Evolutionary conservation across 2,329 filamentous ascomycete species (phyloP).

Genomic region (Geoglossum cookeanum): DNA sequence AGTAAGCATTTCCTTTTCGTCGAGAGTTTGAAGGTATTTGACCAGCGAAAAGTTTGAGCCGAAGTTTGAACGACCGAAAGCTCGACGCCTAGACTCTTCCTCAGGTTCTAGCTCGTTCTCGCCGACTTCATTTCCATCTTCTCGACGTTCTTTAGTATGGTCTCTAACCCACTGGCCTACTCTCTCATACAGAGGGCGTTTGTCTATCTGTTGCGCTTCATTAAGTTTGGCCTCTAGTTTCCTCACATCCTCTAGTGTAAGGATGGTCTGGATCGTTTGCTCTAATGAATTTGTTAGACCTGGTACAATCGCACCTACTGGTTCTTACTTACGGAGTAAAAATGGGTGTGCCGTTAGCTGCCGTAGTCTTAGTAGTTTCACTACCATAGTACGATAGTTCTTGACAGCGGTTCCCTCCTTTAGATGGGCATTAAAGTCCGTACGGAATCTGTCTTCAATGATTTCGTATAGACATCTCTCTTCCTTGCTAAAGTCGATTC

Average conservation of each 20-base stretch:
- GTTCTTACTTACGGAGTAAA: not conserved
- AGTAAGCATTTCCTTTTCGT: conserved; percentile 4
- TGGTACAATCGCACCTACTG: not conserved
- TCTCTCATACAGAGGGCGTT: not conserved
- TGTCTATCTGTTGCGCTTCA: not conserved
- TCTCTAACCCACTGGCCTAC: conserved; percentile 1
- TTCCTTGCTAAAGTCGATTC: conserved; percentile 2
- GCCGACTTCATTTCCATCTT: not conserved
- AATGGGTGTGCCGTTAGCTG: not conserved
- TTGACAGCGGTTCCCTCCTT: not conserved
- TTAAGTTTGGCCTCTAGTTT: not conserved
- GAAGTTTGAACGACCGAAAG: not conserved
- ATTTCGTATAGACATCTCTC: conserved; percentile 4
- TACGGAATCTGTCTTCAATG: conserved; percentile 2
- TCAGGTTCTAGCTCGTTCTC: not conserved
- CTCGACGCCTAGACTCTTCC: not conserved
- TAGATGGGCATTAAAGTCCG: not conserved
- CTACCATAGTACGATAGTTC: not conserved
- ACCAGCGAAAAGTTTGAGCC: not conserved
- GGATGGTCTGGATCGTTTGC: not conserved
- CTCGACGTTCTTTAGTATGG: not conserved
- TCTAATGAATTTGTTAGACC: not conserved
- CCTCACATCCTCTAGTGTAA: conserved; percentile 1
- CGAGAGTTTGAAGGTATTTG: conserved; percentile 3
- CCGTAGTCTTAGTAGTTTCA: not conserved